Conservation (phyloP, 2,329 filamentous ascomycete genomes). For the Tolypocladium amazonense region DNA sequence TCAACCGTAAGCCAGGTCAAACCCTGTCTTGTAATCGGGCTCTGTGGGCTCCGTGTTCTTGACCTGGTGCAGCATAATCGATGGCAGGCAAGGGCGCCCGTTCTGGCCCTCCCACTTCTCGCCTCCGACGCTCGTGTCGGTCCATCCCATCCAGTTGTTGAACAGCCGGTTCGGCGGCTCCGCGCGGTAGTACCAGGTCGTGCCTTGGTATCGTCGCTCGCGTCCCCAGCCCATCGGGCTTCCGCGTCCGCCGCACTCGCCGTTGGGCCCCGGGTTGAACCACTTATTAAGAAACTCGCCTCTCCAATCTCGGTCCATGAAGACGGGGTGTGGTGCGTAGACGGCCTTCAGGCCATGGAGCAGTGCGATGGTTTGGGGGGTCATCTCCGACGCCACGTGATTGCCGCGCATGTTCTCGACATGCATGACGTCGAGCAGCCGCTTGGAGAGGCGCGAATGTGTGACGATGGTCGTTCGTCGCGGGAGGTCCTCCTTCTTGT, state of each 20-base stretch:
- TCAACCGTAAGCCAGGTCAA: constrained; percentile 28
- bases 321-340: constrained; percentile 69
- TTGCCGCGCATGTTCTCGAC: constrained; percentile 62
- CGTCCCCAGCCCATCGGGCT: constrained; percentile 50
- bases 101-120: constrained; percentile 43
- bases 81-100: constrained; percentile 47
- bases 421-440: constrained; percentile 66
- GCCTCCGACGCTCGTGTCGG: constrained; percentile 44
- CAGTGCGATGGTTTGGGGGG: constrained; percentile 59
- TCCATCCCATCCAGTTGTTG: constrained; percentile 54
- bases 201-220: constrained; percentile 46
- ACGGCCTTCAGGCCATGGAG: constrained; percentile 72
- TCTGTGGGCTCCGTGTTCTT: constrained; percentile 45
- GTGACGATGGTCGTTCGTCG: constrained; percentile 71
- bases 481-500: constrained; percentile 46
- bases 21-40: constrained; percentile 27
- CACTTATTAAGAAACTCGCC: constrained; percentile 41
- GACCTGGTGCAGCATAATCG: constrained; percentile 48
- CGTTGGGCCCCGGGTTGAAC: constrained; percentile 49
- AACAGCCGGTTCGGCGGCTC: constrained; percentile 46
- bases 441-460: constrained; percentile 61
- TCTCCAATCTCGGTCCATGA: constrained; percentile 65
- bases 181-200: constrained; percentile 51
- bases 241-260: constrained; percentile 41
- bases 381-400: constrained; percentile 75